Conservation (phyloP, 2,329 filamentous ascomycete species). For the Pseudopyrenochaeta lycopersici region DNA sequence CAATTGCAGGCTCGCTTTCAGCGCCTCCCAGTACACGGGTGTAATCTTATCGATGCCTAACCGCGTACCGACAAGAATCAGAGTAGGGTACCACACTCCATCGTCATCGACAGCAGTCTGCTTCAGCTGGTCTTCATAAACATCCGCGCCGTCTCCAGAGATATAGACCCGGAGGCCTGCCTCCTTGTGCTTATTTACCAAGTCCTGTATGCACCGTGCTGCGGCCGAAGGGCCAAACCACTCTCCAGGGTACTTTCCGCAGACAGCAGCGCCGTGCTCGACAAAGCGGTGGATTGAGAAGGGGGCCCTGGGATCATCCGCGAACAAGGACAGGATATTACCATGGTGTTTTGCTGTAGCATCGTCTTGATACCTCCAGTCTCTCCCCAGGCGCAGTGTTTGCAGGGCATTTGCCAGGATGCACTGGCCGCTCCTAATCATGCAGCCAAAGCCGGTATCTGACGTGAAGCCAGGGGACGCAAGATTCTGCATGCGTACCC, state of each 20-base stretch:
- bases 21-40: conserved; percentile 92
- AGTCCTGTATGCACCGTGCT: conserved; percentile 87
- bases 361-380: conserved; percentile 75
- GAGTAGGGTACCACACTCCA: conserved; percentile 77
- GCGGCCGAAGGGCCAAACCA: conserved; percentile 99
- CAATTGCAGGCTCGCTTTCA: conserved; percentile 84
- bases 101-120: conserved; percentile 75
- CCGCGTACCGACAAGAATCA: conserved; percentile 88
- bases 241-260: conserved; percentile 93
- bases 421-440: conserved; percentile 96
- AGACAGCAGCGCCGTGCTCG: conserved; percentile 81
- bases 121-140: conserved; percentile 90
- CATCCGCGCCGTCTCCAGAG: conserved; percentile 87
- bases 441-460: conserved; percentile 97
- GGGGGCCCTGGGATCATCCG: conserved; percentile 83
- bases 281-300: conserved; percentile 98
- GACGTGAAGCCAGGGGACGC: conserved; percentile 87
- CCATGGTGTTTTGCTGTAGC: conserved; percentile 66
- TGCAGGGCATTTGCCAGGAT: conserved; percentile 86
- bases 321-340: conserved; percentile 80
- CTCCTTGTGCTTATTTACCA: conserved; percentile 72
- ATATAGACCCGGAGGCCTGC: conserved; percentile 81
- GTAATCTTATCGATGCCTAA: conserved; percentile 95
- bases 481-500: conserved; percentile 84
- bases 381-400: conserved; percentile 79